phyloP scores from a whole-genome alignment of 306 rosid genomes.

The Cicer arietinum region DNA sequence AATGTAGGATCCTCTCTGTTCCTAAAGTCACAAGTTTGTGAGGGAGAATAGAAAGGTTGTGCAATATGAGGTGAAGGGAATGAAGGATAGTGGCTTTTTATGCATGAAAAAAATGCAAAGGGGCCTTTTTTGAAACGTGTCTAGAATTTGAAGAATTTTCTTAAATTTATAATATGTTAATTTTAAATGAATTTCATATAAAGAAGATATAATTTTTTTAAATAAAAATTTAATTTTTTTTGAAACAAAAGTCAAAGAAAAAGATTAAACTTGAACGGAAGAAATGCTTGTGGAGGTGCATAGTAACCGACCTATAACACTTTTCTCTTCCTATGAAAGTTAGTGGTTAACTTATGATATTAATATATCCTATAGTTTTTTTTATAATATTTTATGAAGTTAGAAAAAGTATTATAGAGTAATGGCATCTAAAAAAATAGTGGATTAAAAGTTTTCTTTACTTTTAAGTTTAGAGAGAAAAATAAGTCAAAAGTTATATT shows the following conservation, averaged over 20 bases:
- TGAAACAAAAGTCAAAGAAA: conserved; percentile 23
- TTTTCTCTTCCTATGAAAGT: conserved; percentile 44
- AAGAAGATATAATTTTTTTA: conserved; percentile 9
- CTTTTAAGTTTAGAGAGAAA: conserved; percentile 37
- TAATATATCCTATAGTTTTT: background rate
- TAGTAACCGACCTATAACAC: conserved; percentile 47
- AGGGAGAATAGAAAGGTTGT: conserved; percentile 34
- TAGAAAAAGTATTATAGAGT: background rate
- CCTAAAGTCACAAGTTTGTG: background rate
- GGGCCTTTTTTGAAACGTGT: conserved; percentile 63
- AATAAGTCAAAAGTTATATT: conserved; percentile 36
- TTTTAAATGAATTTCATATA: background rate
- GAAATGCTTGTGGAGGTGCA: conserved; percentile 44
- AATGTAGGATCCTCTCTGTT: background rate
- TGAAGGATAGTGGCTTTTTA: conserved; percentile 61
- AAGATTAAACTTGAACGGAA: conserved; percentile 42
- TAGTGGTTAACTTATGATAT: conserved; percentile 2
- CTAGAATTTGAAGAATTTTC: conserved; percentile 34
- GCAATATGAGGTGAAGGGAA: conserved; percentile 46
- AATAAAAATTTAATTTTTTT: background rate
- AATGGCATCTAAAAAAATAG: conserved; percentile 36
- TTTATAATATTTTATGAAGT: background rate
- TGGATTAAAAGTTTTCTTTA: conserved; percentile 7
- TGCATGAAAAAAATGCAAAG: conserved; percentile 50
- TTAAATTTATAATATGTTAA: background rate